Evolutionary conservation across 805 yeast species (phyloP), one percentile per base, ranked within the genome.

Genomic region (Candida boidinii): DNA sequence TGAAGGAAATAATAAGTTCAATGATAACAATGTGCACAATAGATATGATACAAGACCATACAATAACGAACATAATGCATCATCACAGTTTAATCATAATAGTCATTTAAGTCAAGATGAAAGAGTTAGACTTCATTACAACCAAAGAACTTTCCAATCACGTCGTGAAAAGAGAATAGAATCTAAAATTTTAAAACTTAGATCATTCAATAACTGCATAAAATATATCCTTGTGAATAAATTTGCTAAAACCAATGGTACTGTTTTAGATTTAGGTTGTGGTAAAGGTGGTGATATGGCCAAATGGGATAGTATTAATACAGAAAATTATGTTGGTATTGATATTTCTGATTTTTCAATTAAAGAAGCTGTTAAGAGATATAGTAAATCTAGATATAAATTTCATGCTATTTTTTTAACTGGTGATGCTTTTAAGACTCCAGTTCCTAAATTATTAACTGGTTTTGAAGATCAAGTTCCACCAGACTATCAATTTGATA

Each of bases 261-360:
- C 70, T 15, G 86, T 81, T 1, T 60, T 92, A 14, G 99, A 92
- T 50, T 57, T 90, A 35, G 96, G 96, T 12, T 88, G 97, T 58
- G 99, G 99, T 11, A 94, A 92, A 54, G 99, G 99, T 33, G 99
- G 99, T 18, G 99, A 92, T 60, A 61, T 92, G 48, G 75, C 81
- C 45, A 92, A 92, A 54, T 90, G 95, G 77, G 82, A 79, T 32
- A 74, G 74, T 44, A 80, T 85, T 1, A 63, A 72, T 15, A 71
- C 85, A 3, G 68, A 73, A 16, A 88, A 87, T 30, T 84, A 82
- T 43, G 76, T 88, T 34, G 98, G 98, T 2, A 68, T 92, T 19
- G 99, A 92, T 57, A 79, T 92, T 28, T 87, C 96, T 14, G 92
- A 88, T 53, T 79, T 80, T 4, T 83, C 95, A 6, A 77, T 92